Evolutionary conservation across 164 flowering plant genomes (phyloP).

Genomic region (Euptelea pleiosperma): DNA sequence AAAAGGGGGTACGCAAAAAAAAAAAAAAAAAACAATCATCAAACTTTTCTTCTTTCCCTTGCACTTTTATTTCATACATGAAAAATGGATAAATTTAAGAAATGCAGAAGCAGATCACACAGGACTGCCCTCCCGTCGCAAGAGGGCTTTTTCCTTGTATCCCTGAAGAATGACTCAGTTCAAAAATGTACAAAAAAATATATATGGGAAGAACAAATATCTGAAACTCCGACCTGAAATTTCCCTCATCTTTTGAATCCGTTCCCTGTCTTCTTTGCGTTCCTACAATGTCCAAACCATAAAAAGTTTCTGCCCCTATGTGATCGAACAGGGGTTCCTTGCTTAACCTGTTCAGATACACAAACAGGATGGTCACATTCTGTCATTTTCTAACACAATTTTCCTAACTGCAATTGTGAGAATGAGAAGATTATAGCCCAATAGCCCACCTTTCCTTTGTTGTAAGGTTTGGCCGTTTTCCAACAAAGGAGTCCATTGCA

Average conservation of each 20-base stretch:
- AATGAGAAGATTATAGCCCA: neutral
- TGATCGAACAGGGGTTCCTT: slow-evolving; percentile 29
- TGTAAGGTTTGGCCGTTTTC: slow-evolving; percentile 44
- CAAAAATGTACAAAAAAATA: slow-evolving; percentile 11
- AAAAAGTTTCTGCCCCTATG: slow-evolving; percentile 32
- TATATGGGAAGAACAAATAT: slow-evolving; percentile 10
- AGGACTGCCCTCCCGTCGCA: no score
- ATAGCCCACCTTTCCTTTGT: slow-evolving; percentile 38
- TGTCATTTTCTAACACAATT: neutral
- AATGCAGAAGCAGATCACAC: no score
- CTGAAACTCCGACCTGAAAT: neutral
- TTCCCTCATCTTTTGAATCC: slow-evolving; percentile 27
- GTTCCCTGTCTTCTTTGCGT: slow-evolving; percentile 31
- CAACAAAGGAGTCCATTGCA: slow-evolving; percentile 73
- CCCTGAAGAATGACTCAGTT: slow-evolving; percentile 15
- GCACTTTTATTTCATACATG: no score
- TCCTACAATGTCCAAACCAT: slow-evolving; percentile 50
- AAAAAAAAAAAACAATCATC: no score
- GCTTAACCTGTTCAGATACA: slow-evolving; percentile 34
- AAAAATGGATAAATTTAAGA: no score
- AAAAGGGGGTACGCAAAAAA: no score
- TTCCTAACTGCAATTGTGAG: neutral
- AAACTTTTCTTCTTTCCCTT: no score
- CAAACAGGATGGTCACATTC: neutral
- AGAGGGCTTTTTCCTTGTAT: no score